Evolutionary conservation across 2,329 filamentous ascomycete species (phyloP).

Genomic region (Aspergillus sp.): DNA sequence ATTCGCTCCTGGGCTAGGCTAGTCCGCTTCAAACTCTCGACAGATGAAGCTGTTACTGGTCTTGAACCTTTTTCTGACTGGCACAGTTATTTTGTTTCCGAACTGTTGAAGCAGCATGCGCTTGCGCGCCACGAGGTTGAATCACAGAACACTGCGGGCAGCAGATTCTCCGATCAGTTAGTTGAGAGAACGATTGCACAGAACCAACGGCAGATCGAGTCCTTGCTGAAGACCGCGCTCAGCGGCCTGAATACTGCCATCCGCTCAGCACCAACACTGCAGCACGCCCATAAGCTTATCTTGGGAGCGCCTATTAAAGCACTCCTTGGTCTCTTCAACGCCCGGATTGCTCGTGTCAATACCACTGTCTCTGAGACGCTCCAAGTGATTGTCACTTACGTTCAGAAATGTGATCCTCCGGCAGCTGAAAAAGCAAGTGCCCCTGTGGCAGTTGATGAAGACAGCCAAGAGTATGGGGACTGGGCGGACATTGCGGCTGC

Average conservation of each 20-base stretch:
- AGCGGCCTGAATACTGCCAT: constrained; percentile 53
- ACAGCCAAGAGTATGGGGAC: constrained; percentile 67
- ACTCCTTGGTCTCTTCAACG: constrained; percentile 56
- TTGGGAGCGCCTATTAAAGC: constrained; percentile 46
- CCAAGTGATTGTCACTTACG: constrained; percentile 49
- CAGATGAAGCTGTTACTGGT: constrained; percentile 47
- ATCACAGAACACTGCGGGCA: constrained; percentile 46
- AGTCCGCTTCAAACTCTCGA: constrained; percentile 58
- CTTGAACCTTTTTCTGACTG: constrained; percentile 55
- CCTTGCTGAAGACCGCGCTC: constrained; percentile 55
- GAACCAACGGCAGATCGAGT: constrained; percentile 61
- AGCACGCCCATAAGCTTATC: constrained; percentile 47
- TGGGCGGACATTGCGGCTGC: constrained; percentile 56
- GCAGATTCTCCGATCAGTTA: constrained; percentile 47
- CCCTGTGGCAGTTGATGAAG: constrained; percentile 51
- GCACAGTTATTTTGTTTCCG: constrained; percentile 56
- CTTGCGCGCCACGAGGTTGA: constrained; percentile 61
- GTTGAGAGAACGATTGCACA: constrained; percentile 55
- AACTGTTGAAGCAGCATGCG: constrained; percentile 57
- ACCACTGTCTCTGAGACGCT: constrained; percentile 53
- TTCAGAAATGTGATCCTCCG: constrained; percentile 32
- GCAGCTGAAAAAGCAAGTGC: constrained; percentile 19
- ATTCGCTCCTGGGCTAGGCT: constrained; percentile 61
- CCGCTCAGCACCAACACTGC: constrained; percentile 40
- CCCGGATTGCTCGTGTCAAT: constrained; percentile 47